Base-by-base conservation (phyloP, 345 rosid species). In the Euclidium syriacum region DNA sequence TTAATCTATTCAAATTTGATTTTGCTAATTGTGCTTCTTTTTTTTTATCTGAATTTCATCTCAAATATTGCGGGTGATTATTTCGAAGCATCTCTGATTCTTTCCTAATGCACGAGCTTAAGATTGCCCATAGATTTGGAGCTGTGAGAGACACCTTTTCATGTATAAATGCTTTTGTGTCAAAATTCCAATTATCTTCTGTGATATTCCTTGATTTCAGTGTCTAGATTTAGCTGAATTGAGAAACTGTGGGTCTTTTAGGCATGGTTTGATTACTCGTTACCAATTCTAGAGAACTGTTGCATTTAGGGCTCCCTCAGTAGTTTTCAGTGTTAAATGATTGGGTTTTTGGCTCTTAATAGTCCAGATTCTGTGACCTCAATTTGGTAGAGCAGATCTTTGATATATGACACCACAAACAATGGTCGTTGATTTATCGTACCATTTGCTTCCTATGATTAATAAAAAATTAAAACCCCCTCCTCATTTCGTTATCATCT, bases 391-490 rank as follows among this genome's bases (percentile, higher is more conserved):
- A 64, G 50, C 44, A 4, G 23, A 63, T 46, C 27, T 41, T n/a
- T 71, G 36, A 14, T 40, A 39, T 39, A 14, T 56, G 66, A 57
- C 40, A 64, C 16, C 75, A 57, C 66, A 8, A 50, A 26, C 16
- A 34, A 9, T 56, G 70, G 74, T 49, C 56, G 26, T 56, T 57
- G 22, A 25, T 47, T 71, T 71, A 64, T 56, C 65, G 70, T 50
- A 68, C 49, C 47, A 36, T 29, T 53, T 22, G 43, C 44, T 64
- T 60, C 41, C 10, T 67, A 33, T 58, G 54, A 53, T 55, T 70
- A 55, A 27, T 59, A 76, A 75, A 29, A 22, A 68, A 52, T 71
- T 58, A 68, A 49, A 66, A 48, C 41, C 64, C 55, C 16, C 29
- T 12, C 58, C 25, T 64, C n/a, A n/a, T 71, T 23, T 61, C 34